These are phyloP conservation scores for Paracamarosporium sp. DNA, from an alignment of 2,329 filamentous ascomycete genomes.

Conservation along the genomic window DNA sequence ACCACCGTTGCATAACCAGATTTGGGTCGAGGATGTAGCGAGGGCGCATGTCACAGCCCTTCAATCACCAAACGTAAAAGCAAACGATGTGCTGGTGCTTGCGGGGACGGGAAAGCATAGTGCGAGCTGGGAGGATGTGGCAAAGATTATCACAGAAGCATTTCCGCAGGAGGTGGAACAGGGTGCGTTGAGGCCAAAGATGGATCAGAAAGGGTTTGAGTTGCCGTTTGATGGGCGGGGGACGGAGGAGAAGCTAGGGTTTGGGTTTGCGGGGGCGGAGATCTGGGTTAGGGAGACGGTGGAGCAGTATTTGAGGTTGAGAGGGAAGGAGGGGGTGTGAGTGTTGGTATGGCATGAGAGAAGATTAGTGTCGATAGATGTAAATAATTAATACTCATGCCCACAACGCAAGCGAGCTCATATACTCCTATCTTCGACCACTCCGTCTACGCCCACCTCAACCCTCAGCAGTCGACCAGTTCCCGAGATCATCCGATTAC, in stretches of 20 bases:
- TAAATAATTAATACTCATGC: too few species aligned
- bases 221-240: neutral
- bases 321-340: neutral
- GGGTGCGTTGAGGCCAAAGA: neutral
- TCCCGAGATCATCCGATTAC: too few species aligned
- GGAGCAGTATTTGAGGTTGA: neutral
- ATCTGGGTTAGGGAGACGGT: neutral
- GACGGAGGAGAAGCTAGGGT: neutral
- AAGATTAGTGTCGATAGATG: too few species aligned
- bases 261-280: neutral
- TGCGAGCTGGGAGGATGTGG: neutral
- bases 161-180: neutral
- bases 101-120: neutral
- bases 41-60: neutral
- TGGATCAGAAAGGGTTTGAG: neutral
- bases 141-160: neutral
- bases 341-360: too few species aligned
- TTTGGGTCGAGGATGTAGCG: constrained; percentile 2
- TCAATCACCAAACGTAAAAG: neutral
- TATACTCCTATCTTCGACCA: too few species aligned
- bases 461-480: too few species aligned
- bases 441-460: too few species aligned
- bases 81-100: neutral
- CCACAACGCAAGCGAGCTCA: too few species aligned
- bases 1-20: neutral